Evolutionary conservation across 169 alveolate genomes (phyloP).

Genomic region (Hammondia hammondi): DNA sequence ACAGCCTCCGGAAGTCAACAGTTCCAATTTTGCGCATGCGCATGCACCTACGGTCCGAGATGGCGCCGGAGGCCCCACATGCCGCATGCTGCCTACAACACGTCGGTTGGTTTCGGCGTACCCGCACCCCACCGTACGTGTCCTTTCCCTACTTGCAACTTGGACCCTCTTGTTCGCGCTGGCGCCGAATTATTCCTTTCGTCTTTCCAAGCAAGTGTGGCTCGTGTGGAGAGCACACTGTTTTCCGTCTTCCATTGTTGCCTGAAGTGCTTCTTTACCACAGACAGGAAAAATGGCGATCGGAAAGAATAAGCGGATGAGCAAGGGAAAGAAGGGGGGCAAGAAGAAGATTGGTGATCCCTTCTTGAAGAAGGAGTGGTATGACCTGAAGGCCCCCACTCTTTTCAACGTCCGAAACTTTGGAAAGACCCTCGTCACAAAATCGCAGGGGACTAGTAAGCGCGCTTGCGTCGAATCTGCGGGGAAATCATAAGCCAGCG

Average conservation of each 20-base stretch:
- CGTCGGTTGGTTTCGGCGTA: conserved; percentile 17
- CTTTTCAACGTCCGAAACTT: conserved; percentile 92
- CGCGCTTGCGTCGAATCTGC: background rate
- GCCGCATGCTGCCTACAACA: background rate
- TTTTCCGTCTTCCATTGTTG: background rate
- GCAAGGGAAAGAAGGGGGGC: conserved; percentile 96
- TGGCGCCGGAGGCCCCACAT: conserved; percentile 3
- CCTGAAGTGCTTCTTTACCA: background rate
- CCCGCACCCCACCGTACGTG: conserved; percentile 14
- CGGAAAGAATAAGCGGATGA: conserved; percentile 95
- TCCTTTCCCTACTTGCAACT: conserved; percentile 5
- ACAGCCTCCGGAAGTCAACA: background rate
- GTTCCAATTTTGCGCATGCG: background rate
- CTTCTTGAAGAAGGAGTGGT: conserved; percentile 96
- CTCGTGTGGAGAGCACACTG: background rate
- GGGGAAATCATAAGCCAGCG: background rate
- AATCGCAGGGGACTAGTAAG: conserved; percentile 92
- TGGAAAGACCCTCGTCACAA: conserved; percentile 95
- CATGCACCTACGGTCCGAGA: background rate
- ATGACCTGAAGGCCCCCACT: conserved; percentile 95
- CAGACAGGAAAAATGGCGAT: conserved; percentile 89
- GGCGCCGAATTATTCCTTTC: background rate
- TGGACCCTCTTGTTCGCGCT: background rate
- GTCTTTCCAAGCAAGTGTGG: background rate
- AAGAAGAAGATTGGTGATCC: conserved; percentile 97